Evolutionary conservation across 2,329 filamentous ascomycete genomes (phyloP), one percentile per base, ranked within the genome.

Genomic region (Nothophaeocryptopus gaeumannii): DNA sequence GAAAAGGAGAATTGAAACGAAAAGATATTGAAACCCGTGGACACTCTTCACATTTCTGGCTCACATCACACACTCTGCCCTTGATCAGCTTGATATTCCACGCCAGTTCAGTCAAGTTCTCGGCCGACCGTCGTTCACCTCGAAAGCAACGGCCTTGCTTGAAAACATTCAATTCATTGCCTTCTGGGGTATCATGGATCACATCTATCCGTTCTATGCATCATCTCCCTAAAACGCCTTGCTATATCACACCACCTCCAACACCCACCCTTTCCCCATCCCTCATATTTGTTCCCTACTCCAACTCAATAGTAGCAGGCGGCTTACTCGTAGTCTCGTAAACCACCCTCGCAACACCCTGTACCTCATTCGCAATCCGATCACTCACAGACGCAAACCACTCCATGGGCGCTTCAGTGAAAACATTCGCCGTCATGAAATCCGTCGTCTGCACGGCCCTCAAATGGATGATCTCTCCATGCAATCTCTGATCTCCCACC

Each of bases 381-480:
- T 76, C 79, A 39, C 78, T 78, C 30, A 90, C 82, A 51, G 74
- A 73, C 69, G 82, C 80, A 54, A 92, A 74, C 64, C 90, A 83
- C 14, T 77, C 74, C 58, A 78, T 78, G 1, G 51, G 42, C 46
- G 79, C 73, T 62, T 89, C 88, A 45, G 81, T 75, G 69, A 80
- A 90, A 53, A 80, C 79, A 65, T 88, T 80, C 16, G 85, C 86
- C 2, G 79, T 88, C 88, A 91, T 91, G 68, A 88, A 88, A 58
- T 88, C 83, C 3, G 73, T 76, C 47, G 76, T 85, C 62, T 79
- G 74, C 2, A 86, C 82, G 2, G 82, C 83, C 51, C 83, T 70
- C 33, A 85, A 67, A 39, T 79, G 75, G 62, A 85, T 79, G 40
- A 85, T 77, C 59, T 84, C 77, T 44, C 78, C 80, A 60, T 85